These are phyloP conservation scores for Corniculantispora saksenae DNA, from an alignment of 2,329 filamentous ascomycete species.

Conservation along the genomic window DNA sequence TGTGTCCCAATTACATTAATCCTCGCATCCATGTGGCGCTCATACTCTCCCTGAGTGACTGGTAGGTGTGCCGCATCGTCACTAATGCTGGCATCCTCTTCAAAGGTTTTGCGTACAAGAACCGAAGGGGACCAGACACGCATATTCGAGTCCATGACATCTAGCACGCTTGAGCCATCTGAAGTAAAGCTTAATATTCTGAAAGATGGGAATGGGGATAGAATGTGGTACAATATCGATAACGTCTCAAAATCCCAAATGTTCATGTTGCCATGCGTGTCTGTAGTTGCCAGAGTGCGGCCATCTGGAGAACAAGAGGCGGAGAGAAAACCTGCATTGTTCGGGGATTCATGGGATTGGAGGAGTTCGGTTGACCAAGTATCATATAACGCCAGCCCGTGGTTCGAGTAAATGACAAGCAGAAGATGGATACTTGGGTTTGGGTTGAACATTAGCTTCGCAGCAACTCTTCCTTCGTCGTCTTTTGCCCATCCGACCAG, in stretches of 20 bases:
- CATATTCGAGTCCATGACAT: constrained; percentile 8
- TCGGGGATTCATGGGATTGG: constrained; percentile 3
- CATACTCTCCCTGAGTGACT: background rate
- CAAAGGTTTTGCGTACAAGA: background rate
- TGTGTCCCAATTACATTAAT: background rate
- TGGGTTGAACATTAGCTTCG: constrained; percentile 27
- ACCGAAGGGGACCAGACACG: background rate
- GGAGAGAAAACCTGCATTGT: constrained; percentile 19
- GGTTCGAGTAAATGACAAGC: constrained; percentile 25
- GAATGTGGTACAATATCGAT: constrained; percentile 24
- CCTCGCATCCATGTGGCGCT: background rate
- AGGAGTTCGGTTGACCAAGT: constrained; percentile 23
- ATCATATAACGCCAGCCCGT: constrained; percentile 25
- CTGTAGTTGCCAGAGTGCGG: constrained; percentile 23
- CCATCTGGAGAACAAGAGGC: constrained; percentile 25
- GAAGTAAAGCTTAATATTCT: constrained; percentile 26
- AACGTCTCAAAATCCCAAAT: constrained; percentile 29
- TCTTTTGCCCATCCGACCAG: constrained; percentile 26
- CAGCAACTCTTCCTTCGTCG: constrained; percentile 16
- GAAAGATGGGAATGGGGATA: constrained; percentile 20
- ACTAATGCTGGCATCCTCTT: constrained; percentile 6
- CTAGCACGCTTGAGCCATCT: constrained; percentile 24
- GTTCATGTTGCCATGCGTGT: constrained; percentile 22
- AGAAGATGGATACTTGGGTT: constrained; percentile 25
- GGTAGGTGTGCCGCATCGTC: constrained; percentile 5